phyloP scores from a whole-genome alignment of 1,139 yeast genomes.

The Taphrina deformans region DNA sequence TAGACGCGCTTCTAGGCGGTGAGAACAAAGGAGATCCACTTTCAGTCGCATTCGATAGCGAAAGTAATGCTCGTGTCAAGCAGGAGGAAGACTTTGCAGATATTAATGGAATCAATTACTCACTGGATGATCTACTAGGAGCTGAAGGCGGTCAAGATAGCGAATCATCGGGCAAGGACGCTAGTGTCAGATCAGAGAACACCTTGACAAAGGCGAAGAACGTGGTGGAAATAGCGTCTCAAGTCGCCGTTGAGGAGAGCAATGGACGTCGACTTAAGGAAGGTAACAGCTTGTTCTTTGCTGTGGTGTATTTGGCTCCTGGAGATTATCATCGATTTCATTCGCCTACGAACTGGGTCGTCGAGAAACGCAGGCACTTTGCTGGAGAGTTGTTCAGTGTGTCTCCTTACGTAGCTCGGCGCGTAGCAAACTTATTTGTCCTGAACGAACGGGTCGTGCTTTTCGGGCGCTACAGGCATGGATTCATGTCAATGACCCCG shows the following conservation, averaged over 20 bases:
- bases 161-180: constrained; percentile 40
- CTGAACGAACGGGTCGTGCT: constrained; percentile 93
- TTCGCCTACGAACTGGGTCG: constrained; percentile 95
- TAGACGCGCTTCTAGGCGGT: constrained; percentile 83
- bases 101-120: constrained; percentile 70
- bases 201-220: constrained; percentile 14
- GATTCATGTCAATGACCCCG: constrained; percentile 97
- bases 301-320: constrained; percentile 94
- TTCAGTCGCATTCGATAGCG: constrained; percentile 39
- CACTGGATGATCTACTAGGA: constrained; percentile 59
- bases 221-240: constrained; percentile 23
- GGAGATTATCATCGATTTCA: constrained; percentile 98
- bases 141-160: constrained; percentile 47
- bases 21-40: constrained; percentile 40
- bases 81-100: constrained; percentile 77
- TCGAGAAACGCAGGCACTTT: constrained; percentile 88
- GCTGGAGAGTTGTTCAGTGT: constrained; percentile 95
- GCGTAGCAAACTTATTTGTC: constrained; percentile 82
- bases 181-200: constrained; percentile 31
- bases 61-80: constrained; percentile 38
- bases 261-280: constrained; percentile 36
- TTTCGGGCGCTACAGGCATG: constrained; percentile 93
- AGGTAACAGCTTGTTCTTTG: constrained; percentile 70
- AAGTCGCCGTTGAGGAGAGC: constrained; percentile 26
- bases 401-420: constrained; percentile 91